phyloP scores from a whole-genome alignment of 495 filamentous ascomycete genomes.

The Polyplosphaeria fusca region DNA sequence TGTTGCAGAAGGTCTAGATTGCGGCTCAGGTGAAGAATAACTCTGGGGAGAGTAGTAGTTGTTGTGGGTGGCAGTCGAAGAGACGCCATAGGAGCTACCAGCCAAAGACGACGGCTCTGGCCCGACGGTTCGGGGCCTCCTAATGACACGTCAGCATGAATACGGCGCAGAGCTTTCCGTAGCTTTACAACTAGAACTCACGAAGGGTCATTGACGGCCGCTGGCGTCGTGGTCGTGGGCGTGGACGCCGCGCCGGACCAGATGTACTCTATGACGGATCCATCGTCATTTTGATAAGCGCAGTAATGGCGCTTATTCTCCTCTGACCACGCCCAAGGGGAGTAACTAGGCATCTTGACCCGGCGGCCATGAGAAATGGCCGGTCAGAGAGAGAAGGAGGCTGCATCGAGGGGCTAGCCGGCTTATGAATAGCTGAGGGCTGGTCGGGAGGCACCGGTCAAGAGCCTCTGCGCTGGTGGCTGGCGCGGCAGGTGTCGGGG shows the following conservation, averaged over 20 bases:
- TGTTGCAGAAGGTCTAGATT: too few relatives aligned
- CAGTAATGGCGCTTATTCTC: slow-evolving; percentile 20
- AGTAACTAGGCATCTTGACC: slow-evolving; percentile 21
- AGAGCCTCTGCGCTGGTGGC: neutral
- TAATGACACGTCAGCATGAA: neutral
- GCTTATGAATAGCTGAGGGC: slow-evolving; percentile 8
- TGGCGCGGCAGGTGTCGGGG: neutral
- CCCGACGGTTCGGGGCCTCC: neutral
- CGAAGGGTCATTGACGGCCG: neutral
- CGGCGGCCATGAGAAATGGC: neutral
- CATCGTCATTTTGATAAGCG: neutral
- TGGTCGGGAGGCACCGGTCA: neutral
- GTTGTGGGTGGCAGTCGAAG: neutral
- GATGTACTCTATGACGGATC: neutral
- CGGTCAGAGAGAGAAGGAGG: too few relatives aligned
- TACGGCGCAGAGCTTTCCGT: neutral
- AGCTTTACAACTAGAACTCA: neutral
- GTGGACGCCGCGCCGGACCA: slow-evolving; percentile 11
- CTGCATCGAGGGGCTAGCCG: neutral
- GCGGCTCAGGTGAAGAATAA: too few relatives aligned
- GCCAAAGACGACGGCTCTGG: neutral
- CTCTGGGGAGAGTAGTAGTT: neutral
- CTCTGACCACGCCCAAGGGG: slow-evolving; percentile 25
- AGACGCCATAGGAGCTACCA: neutral
- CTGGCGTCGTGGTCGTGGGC: neutral